Conservation (phyloP, 2,329 filamentous ascomycete species). For the Aureobasidium lini region DNA sequence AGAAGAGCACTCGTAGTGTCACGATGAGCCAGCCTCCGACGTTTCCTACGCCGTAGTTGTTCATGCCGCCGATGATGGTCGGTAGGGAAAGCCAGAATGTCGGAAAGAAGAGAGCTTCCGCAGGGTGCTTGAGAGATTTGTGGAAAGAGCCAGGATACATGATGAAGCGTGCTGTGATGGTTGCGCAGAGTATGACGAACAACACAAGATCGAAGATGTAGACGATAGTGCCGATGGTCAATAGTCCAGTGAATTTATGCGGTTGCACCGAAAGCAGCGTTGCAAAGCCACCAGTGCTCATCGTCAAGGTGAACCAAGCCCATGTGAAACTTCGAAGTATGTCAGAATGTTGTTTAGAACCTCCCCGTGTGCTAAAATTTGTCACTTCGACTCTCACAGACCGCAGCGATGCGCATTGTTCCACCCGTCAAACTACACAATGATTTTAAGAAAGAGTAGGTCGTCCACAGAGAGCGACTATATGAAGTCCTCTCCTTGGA, state of each 20-base stretch:
- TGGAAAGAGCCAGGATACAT: neutral
- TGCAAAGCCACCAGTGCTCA: slow-evolving; percentile 41
- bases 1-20: slow-evolving; percentile 58
- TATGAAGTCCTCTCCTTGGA: too few species aligned
- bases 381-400: too few species aligned
- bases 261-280: slow-evolving; percentile 38
- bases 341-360: slow-evolving; percentile 17
- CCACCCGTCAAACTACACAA: too few species aligned
- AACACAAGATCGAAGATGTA: slow-evolving; percentile 14
- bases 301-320: slow-evolving; percentile 37
- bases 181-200: slow-evolving; percentile 12
- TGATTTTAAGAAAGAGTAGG: too few species aligned
- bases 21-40: slow-evolving; percentile 48
- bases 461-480: too few species aligned
- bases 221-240: slow-evolving; percentile 43
- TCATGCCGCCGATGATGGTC: slow-evolving; percentile 56
- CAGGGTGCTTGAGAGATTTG: slow-evolving; percentile 33
- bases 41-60: slow-evolving; percentile 55
- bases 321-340: neutral
- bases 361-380: too few species aligned
- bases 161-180: slow-evolving; percentile 7
- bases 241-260: slow-evolving; percentile 41
- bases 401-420: too few species aligned
- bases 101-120: slow-evolving; percentile 44
- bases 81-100: slow-evolving; percentile 30